Evolutionary conservation across 179 eudicot genomes (phyloP).

Genomic region (Carnegiea gigantea): DNA sequence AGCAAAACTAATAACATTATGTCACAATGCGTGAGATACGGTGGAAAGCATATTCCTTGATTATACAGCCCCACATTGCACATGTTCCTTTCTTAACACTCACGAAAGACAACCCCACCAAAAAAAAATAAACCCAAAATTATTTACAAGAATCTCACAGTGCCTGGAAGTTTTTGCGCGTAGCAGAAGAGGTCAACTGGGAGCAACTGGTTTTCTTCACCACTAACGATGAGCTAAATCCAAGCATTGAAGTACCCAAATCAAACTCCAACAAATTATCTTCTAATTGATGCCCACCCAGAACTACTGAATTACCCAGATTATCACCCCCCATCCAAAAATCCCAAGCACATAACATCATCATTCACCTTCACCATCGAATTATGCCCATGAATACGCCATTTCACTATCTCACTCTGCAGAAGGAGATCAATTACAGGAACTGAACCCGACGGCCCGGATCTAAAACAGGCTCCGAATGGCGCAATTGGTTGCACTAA

Average conservation of each 20-base stretch:
- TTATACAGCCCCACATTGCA: neutral
- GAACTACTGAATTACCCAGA: constrained; percentile 37
- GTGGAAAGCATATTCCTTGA: neutral
- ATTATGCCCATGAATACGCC: constrained; percentile 55
- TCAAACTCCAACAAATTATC: constrained; percentile 71
- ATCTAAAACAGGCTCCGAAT: constrained; percentile 42
- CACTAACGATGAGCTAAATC: constrained; percentile 59
- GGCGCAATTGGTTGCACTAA: constrained; percentile 36
- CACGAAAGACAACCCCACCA: neutral
- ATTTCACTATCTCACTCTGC: constrained; percentile 85
- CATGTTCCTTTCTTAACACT: neutral
- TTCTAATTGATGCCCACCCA: constrained; percentile 78
- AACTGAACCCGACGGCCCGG: constrained; percentile 14
- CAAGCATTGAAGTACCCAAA: constrained; percentile 64
- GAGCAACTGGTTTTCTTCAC: constrained; percentile 41
- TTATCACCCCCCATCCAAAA: constrained; percentile 56
- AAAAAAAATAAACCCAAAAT: neutral
- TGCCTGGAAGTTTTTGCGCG: neutral
- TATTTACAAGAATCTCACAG: constrained; percentile 6
- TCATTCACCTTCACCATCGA: constrained; percentile 55
- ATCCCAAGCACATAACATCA: constrained; percentile 53
- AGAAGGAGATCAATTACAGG: constrained; percentile 60
- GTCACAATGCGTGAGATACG: neutral
- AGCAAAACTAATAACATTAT: neutral
- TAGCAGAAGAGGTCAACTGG: constrained; percentile 23